These are phyloP conservation scores for Yamadazyma dendronema DNA, from an alignment of 1,139 yeast species.

Conservation along the genomic window DNA sequence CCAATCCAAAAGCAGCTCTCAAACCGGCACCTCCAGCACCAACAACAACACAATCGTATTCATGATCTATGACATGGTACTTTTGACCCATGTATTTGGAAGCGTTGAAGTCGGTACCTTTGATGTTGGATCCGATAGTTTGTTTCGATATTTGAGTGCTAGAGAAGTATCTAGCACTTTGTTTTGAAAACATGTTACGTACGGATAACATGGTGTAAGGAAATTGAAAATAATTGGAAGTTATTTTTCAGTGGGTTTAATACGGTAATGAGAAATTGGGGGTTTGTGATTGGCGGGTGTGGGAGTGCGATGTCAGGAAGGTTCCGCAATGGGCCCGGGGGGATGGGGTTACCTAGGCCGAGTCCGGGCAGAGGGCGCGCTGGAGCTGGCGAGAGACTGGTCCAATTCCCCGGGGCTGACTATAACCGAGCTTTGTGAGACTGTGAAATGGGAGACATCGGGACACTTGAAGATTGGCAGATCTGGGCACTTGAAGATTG, in stretches of 20 bases:
- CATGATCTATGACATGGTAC: slow-evolving; percentile 93
- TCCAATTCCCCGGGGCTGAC: no score
- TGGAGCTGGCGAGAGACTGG: no score
- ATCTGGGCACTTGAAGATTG: no score
- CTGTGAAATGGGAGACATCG: no score
- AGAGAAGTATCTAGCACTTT: slow-evolving; percentile 24
- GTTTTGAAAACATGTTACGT: slow-evolving; percentile 10
- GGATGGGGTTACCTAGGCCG: no score
- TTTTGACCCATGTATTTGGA: slow-evolving; percentile 62
- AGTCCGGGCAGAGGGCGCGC: no score
- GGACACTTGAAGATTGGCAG: no score
- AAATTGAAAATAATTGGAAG: slow-evolving; percentile 1
- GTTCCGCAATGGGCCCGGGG: not conserved
- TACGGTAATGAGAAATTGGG: slow-evolving; percentile 5
- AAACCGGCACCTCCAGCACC: slow-evolving; percentile 99
- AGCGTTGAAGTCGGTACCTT: slow-evolving; percentile 51
- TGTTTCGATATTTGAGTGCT: slow-evolving; percentile 29
- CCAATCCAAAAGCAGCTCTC: slow-evolving; percentile 97
- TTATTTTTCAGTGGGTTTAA: not conserved
- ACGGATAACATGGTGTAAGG: slow-evolving; percentile 12
- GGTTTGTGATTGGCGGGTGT: slow-evolving; percentile 5
- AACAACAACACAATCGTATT: slow-evolving; percentile 94
- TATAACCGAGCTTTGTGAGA: no score
- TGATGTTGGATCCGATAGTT: slow-evolving; percentile 42
- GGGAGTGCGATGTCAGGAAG: not conserved